A percentile compares a stretch with the other conserved stretches of the same genome.
Conservation (phyloP, 2,329 filamentous ascomycete species). For the Capronia coronata region DNA sequence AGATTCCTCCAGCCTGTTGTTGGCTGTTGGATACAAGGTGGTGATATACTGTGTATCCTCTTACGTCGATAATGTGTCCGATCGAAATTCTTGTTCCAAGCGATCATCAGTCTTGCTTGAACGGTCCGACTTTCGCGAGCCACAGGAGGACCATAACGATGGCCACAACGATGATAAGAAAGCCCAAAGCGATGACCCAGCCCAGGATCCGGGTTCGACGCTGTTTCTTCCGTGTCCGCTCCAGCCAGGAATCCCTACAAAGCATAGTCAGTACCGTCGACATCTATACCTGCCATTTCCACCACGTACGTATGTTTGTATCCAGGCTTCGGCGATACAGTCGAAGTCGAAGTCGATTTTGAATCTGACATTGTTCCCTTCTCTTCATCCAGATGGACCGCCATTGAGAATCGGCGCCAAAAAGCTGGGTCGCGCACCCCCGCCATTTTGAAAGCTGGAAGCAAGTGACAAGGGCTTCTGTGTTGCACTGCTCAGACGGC, state of each 20-base stretch:
- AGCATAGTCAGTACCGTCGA: background rate
- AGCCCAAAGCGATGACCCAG: conserved; percentile 30
- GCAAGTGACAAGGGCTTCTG: background rate
- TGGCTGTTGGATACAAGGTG: no score
- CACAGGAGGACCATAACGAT: conserved; percentile 22
- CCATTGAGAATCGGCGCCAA: conserved; percentile 55
- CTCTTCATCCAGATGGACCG: conserved; percentile 52
- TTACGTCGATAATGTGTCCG: no score
- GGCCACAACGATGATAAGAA: conserved; percentile 13
- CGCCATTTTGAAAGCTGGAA: no score
- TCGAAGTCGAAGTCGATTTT: conserved; percentile 14
- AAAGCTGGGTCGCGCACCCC: conserved; percentile 52
- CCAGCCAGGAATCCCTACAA: conserved; percentile 50
- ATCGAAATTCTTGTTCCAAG: no score
- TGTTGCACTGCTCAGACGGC: no score
- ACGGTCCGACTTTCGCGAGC: conserved; percentile 20
- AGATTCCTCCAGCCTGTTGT: no score
- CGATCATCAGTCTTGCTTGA: conserved; percentile 5
- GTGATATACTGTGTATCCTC: no score
- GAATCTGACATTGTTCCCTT: conserved; percentile 19
- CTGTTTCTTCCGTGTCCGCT: conserved; percentile 44
- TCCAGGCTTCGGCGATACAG: conserved; percentile 7
- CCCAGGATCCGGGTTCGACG: conserved; percentile 44
- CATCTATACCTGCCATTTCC: background rate
- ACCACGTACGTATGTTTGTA: conserved; percentile 28